phyloP scores from a whole-genome alignment of 2,329 filamentous ascomycete genomes.

The Verticillium nonalfalfae region DNA sequence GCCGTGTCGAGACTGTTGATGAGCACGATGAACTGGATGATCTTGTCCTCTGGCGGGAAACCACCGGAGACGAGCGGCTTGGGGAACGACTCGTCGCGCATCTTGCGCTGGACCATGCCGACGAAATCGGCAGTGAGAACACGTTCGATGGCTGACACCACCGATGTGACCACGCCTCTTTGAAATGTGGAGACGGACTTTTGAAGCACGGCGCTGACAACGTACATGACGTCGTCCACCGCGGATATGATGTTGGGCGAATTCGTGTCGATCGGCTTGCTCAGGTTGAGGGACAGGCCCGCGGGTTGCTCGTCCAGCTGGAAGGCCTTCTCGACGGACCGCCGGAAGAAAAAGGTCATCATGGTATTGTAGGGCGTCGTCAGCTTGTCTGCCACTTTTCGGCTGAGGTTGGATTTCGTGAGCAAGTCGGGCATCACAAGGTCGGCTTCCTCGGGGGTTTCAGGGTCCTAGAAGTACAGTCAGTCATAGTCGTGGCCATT shows the following conservation, averaged over 20 bases:
- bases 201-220: constrained; percentile 86
- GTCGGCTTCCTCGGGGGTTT: constrained; percentile 43
- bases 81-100: constrained; percentile 93
- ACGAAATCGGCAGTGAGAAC: constrained; percentile 87
- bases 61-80: constrained; percentile 71
- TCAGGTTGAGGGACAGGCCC: constrained; percentile 71
- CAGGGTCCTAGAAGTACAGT: constrained; percentile 35
- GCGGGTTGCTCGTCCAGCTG: constrained; percentile 85
- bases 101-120: constrained; percentile 94
- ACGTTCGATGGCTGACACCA: constrained; percentile 71
- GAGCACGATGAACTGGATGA: constrained; percentile 83
- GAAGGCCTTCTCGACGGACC: constrained; percentile 95
- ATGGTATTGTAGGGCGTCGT: constrained; percentile 80
- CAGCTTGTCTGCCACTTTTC: constrained; percentile 71
- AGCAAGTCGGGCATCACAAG: constrained; percentile 69
- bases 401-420: constrained; percentile 69
- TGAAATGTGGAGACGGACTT: constrained; percentile 84
- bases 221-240: constrained; percentile 99
- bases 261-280: constrained; percentile 65
- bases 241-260: constrained; percentile 90
- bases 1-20: constrained; percentile 95
- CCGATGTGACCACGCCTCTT: constrained; percentile 66
- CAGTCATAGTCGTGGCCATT: background rate
- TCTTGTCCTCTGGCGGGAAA: constrained; percentile 79
- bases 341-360: constrained; percentile 93